Conservation (phyloP, 78 protist genomes). For the Paulinella micropora region DNA sequence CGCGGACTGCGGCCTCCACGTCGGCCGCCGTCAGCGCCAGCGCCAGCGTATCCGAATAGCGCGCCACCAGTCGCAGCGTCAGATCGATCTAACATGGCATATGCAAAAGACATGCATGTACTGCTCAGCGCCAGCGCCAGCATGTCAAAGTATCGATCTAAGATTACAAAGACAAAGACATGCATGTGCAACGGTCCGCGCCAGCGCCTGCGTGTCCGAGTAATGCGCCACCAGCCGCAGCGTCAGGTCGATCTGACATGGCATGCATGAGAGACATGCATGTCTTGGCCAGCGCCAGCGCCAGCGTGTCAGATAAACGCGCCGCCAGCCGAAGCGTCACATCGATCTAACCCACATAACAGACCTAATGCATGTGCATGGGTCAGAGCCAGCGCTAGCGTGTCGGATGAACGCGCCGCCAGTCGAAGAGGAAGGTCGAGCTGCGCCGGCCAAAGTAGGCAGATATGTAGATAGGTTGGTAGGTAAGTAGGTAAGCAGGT, state of each 20-base stretch:
- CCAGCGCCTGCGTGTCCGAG: not conserved
- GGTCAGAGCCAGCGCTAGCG: no score
- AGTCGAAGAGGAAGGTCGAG: no score
- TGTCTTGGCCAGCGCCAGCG: not conserved
- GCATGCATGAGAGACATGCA: no score
- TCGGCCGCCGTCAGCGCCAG: not conserved
- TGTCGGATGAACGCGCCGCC: no score
- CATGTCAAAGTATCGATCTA: not conserved
- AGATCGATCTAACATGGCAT: not conserved
- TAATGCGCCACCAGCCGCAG: no score
- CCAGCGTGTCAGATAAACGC: not conserved
- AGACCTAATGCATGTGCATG: no score
- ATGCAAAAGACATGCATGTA: no score
- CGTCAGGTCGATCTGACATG: no score
- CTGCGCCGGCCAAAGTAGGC: no score
- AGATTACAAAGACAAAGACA: not conserved
- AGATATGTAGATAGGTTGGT: no score
- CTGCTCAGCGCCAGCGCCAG: no score
- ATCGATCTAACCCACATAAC: not conserved
- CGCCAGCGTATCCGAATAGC: not conserved
- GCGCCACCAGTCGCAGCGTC: not conserved
- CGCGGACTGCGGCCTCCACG: not conserved
- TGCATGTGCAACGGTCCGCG: not conserved
- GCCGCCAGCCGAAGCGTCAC: not conserved
- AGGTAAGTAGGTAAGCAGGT: no score